Conservation (phyloP, 2,329 filamentous ascomycete species). For the Paecilomyces sp. region DNA sequence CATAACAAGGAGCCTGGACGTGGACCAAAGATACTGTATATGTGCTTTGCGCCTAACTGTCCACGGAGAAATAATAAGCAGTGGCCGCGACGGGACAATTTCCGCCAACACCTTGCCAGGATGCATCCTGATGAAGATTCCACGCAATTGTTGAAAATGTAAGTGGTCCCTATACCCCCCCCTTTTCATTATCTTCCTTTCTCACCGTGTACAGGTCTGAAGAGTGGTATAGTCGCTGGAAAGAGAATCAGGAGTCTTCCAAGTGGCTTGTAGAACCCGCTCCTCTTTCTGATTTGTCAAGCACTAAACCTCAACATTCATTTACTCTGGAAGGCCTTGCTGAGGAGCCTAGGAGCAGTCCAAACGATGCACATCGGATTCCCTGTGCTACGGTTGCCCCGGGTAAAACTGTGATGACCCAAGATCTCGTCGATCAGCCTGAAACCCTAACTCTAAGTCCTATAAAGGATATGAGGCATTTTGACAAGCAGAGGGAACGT, state of each 20-base stretch:
- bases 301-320: not conserved
- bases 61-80: constrained; percentile 61
- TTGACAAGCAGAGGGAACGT: not conserved
- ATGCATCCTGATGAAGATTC: constrained; percentile 52
- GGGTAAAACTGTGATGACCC: not conserved
- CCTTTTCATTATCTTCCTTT: not conserved
- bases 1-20: constrained; percentile 48
- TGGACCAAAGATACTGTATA: constrained; percentile 47
- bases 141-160: constrained; percentile 42
- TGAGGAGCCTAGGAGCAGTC: not conserved
- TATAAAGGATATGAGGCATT: not conserved
- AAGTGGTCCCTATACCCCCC: constrained; percentile 14
- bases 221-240: constrained; percentile 26
- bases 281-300: constrained; percentile 3
- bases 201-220: constrained; percentile 11
- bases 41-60: constrained; percentile 54
- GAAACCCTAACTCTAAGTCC: constrained; percentile 6
- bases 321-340: not conserved
- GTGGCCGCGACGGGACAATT: constrained; percentile 82
- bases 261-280: constrained; percentile 10
- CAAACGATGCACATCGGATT: constrained; percentile 1
- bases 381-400: constrained; percentile 1
- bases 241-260: constrained; percentile 13
- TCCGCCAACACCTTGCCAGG: constrained; percentile 67
- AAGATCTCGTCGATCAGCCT: constrained; percentile 1